A percentile compares a stretch with the other conserved stretches of the same genome.
Conservation (phyloP, 306 rosid species). For the Erythrophleum fordii region DNA sequence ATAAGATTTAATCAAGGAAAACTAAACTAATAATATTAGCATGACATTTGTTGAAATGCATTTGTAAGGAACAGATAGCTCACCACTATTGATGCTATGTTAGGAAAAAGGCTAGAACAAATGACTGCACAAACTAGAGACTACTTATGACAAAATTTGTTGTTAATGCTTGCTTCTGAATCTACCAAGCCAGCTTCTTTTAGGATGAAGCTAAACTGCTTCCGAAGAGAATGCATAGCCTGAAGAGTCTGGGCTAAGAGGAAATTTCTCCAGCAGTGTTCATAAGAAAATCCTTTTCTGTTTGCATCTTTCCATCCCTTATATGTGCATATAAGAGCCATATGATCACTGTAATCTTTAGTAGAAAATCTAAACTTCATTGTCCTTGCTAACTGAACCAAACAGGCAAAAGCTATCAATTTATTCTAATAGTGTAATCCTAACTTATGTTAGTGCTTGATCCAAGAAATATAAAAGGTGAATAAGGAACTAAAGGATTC, state of each 20-base stretch:
- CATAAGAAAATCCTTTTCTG: conserved; percentile 96
- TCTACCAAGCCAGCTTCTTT: conserved; percentile 89
- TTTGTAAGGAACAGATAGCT: conserved; percentile 39
- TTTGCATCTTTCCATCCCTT: conserved; percentile 99
- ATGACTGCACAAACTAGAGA: conserved; percentile 91
- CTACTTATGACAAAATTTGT: conserved; percentile 85
- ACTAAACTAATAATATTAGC: conserved; percentile 18
- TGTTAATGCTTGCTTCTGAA: conserved; percentile 66
- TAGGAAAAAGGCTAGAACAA: conserved; percentile 96
- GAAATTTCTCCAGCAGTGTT: conserved; percentile 98
- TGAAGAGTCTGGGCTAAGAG: conserved; percentile 97
- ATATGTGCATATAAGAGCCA: conserved; percentile 98
- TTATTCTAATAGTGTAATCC: conserved; percentile 9
- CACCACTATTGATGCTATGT: conserved; percentile 96
- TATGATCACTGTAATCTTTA: conserved; percentile 97
- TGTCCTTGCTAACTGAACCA: conserved; percentile 87
- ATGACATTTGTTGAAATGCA: conserved; percentile 16
- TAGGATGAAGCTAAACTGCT: conserved; percentile 87
- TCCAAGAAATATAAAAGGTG: conserved; percentile 31
- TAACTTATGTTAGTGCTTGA: conserved; percentile 8
- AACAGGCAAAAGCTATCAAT: conserved; percentile 33
- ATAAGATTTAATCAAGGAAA: conserved; percentile 32
- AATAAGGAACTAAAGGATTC: conserved; percentile 12
- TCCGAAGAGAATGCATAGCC: conserved; percentile 95
- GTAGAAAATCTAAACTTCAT: conserved; percentile 97